These are phyloP conservation scores for Sphagnum magellanicum DNA, from an alignment of 228 moss, liverwort and hornwort species.

Conservation along the genomic window DNA sequence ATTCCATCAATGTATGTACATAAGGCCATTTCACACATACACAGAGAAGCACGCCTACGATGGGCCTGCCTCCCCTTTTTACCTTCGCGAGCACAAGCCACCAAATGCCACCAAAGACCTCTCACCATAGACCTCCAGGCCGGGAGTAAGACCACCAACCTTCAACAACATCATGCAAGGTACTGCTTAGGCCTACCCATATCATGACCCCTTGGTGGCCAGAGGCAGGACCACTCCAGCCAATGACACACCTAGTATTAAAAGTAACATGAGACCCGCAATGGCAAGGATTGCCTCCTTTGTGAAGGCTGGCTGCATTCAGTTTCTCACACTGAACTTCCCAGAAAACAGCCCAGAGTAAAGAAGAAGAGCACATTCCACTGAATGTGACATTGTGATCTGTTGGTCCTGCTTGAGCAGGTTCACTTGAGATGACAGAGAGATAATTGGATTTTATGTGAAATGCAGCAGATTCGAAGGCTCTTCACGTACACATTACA, in stretches of 20 bases:
- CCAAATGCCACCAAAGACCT: slow-evolving; percentile 98
- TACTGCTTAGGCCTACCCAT: slow-evolving; percentile 97
- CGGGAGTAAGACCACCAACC: slow-evolving; percentile 99
- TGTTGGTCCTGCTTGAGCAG: too few species aligned
- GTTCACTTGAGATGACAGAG: too few species aligned
- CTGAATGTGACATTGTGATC: too few species aligned
- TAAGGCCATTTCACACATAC: slow-evolving; percentile 96
- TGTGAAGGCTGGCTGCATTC: too few species aligned
- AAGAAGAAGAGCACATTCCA: too few species aligned
- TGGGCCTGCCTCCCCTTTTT: slow-evolving; percentile 98
- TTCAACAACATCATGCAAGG: slow-evolving; percentile 99
- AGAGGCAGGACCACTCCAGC: slow-evolving; percentile 53
- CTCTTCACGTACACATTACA: too few species aligned
- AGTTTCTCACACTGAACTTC: too few species aligned
- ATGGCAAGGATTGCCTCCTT: slow-evolving; percentile 3
- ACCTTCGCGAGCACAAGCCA: slow-evolving; percentile 99
- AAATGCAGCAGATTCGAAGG: too few species aligned
- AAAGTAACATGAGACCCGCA: slow-evolving; percentile 29
- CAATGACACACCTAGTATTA: slow-evolving; percentile 16
- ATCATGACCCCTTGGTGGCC: slow-evolving; percentile 62
- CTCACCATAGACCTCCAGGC: slow-evolving; percentile 99
- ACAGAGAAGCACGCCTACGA: slow-evolving; percentile 97
- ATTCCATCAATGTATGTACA: slow-evolving; percentile 89
- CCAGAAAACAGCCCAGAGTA: too few species aligned
- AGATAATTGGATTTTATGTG: too few species aligned